These are phyloP conservation scores for Hemisphaericaspora xylofermentans DNA, from an alignment of 1,139 yeast species.

Conservation along the genomic window DNA sequence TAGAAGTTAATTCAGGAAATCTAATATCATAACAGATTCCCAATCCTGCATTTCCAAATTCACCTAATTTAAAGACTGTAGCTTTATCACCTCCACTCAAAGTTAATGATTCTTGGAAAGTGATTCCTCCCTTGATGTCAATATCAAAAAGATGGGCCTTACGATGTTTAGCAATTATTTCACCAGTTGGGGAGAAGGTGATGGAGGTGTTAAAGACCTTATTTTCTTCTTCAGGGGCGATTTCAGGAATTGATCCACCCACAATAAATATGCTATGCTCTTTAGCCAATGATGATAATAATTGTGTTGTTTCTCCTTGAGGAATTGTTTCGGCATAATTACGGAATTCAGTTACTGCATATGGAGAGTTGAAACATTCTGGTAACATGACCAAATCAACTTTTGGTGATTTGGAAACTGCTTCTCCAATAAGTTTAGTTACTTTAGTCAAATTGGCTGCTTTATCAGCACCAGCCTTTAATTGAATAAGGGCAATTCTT, in stretches of 20 bases:
- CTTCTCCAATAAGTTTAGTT: slow-evolving; percentile 46
- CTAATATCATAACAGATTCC: slow-evolving; percentile 93
- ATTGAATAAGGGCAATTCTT: slow-evolving; percentile 75
- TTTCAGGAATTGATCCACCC: slow-evolving; percentile 93
- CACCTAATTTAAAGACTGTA: slow-evolving; percentile 69
- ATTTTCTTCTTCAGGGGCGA: slow-evolving; percentile 41
- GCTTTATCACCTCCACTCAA: slow-evolving; percentile 78
- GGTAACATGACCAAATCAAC: slow-evolving; percentile 71
- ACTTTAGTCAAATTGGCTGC: slow-evolving; percentile 57
- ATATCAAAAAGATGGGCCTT: slow-evolving; percentile 90
- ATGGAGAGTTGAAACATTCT: slow-evolving; percentile 95
- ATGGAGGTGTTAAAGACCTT: slow-evolving; percentile 80
- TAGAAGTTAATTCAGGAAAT: slow-evolving; percentile 85
- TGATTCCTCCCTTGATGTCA: slow-evolving; percentile 84
- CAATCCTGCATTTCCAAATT: slow-evolving; percentile 76
- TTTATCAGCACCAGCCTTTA: slow-evolving; percentile 70
- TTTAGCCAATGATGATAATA: slow-evolving; percentile 64
- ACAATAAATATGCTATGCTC: slow-evolving; percentile 60
- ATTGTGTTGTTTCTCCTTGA: slow-evolving; percentile 62
- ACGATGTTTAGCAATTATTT: slow-evolving; percentile 79
- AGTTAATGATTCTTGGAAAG: slow-evolving; percentile 78
- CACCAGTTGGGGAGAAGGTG: slow-evolving; percentile 69
- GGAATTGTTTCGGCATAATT: slow-evolving; percentile 81
- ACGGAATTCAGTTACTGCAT: slow-evolving; percentile 81
- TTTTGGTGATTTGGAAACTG: slow-evolving; percentile 47